Base-by-base conservation (phyloP, 2,329 filamentous ascomycete genomes). In the Xylaria multiplex region DNA sequence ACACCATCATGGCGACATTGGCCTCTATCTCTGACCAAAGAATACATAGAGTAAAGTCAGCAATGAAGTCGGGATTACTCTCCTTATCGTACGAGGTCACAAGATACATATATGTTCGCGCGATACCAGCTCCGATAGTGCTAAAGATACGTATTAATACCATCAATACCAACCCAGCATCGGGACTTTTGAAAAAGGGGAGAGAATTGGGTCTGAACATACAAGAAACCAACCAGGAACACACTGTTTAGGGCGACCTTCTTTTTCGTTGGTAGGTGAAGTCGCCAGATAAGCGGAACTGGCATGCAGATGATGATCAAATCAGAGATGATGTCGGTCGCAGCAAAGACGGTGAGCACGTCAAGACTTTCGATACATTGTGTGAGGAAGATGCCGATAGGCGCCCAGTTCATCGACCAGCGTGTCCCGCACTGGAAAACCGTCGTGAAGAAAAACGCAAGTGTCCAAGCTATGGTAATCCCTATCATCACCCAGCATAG, bases 391-490 rank as follows among this genome's bases (percentile, higher is more conserved):
- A 49, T 27, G n/a, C 30, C 50, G 9, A 62, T 69, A 4, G 66
- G 70, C 2, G 70, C 50, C 68, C 68, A 71, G 24, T 71, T 71
- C 59, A 37, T 22, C 2, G 37, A 16, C 68, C 68, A 70, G 1
- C 43, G 45, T 6, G 60, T 66, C 5, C 70, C 68, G 35, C 68
- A 70, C 45, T 70, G 70, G 45, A 71, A 69, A 9, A 71, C n/a
- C 7, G 70, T 71, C 13, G 55, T 63, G 49, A 74, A 72, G 66
- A 73, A 70, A 53, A 71, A 73, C 2, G 70, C 57, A 13, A 73
- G n/a, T 6, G 60, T 61, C 72, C 72, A 74, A 1, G 50, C 46
- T 5, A 37, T 48, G 13, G 65, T 52, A 53, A 61, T 16, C 6
- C 11, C 30, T 7, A 62, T 49, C 37, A 62, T 54, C 5, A 48